These are phyloP conservation scores for Diatrype stigma DNA, from an alignment of 2,329 filamentous ascomycete species.

Conservation along the genomic window DNA sequence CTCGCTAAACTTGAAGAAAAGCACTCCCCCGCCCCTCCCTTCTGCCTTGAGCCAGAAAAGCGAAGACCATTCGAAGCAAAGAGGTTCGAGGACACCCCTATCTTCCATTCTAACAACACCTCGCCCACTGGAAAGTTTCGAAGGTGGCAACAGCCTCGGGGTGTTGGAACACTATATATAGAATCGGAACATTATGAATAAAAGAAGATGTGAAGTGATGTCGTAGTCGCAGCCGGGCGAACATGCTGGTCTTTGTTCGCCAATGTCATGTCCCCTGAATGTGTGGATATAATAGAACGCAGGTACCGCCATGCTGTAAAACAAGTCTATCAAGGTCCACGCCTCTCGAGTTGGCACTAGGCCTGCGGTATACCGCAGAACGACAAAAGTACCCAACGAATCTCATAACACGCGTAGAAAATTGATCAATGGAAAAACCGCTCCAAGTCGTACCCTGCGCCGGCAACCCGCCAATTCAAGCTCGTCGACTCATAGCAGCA, in stretches of 20 bases:
- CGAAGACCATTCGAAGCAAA: not conserved
- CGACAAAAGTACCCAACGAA: slow-evolving; percentile 19
- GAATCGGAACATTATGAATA: not conserved
- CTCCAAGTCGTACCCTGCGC: slow-evolving; percentile 3
- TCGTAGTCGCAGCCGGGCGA: not conserved
- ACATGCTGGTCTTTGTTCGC: not conserved
- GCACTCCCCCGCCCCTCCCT: too few relatives aligned
- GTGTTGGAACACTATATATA: not conserved
- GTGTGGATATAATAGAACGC: not conserved
- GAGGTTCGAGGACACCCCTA: not conserved
- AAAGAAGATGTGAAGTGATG: not conserved
- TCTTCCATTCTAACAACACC: not conserved
- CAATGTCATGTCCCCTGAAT: not conserved
- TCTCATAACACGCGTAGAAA: slow-evolving; percentile 19
- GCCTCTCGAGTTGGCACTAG: slow-evolving; percentile 2
- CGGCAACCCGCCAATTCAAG: slow-evolving; percentile 23
- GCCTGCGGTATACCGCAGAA: slow-evolving; percentile 14
- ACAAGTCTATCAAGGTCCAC: slow-evolving; percentile 11
- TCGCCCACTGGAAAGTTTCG: not conserved
- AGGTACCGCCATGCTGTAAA: slow-evolving; percentile 13
- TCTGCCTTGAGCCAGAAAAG: too few relatives aligned
- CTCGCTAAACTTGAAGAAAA: too few relatives aligned
- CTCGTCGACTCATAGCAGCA: slow-evolving; percentile 54
- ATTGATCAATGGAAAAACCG: not conserved
- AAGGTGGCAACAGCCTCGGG: too few relatives aligned